These are phyloP conservation scores for Musa acuminata DNA, from an alignment of 176 grass and related monocot species.

Conservation along the genomic window DNA sequence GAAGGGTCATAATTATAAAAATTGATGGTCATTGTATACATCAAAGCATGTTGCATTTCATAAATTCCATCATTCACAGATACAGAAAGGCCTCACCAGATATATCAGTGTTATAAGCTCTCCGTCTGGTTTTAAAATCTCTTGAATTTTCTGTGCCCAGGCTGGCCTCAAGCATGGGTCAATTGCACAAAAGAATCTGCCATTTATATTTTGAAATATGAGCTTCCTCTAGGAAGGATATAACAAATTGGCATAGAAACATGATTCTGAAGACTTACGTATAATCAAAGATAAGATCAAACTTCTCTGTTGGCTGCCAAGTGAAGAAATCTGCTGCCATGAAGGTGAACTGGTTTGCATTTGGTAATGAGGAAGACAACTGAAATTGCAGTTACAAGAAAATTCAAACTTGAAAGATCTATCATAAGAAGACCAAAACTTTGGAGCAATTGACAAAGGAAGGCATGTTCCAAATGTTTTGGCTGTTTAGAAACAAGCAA, in stretches of 20 bases:
- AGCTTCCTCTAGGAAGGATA: neutral
- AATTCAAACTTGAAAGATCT: neutral
- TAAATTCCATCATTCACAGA: neutral
- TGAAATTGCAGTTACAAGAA: constrained; percentile 29
- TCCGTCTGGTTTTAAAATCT: constrained; percentile 77
- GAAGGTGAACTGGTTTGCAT: constrained; percentile 40
- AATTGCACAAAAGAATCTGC: constrained; percentile 89
- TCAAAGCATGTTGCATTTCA: neutral
- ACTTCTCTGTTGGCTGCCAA: constrained; percentile 37
- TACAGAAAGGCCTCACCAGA: constrained; percentile 35
- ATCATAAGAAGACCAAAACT: neutral
- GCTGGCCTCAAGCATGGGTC: constrained; percentile 53
- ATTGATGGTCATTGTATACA: neutral
- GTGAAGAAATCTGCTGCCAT: constrained; percentile 43
- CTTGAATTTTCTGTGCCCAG: constrained; percentile 60
- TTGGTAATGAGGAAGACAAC: constrained; percentile 62
- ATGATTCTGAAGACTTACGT: constrained; percentile 27
- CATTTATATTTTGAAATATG: neutral
- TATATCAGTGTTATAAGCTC: constrained; percentile 85
- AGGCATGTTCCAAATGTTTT: too few species aligned
- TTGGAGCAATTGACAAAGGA: neutral
- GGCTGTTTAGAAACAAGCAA: too few species aligned
- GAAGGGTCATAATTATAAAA: neutral
- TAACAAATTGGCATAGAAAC: neutral
- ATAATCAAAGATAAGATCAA: constrained; percentile 74